Evolutionary conservation across 371 early-diverging fungal species (phyloP).

Genomic region (Encephalitozoon hellem): DNA sequence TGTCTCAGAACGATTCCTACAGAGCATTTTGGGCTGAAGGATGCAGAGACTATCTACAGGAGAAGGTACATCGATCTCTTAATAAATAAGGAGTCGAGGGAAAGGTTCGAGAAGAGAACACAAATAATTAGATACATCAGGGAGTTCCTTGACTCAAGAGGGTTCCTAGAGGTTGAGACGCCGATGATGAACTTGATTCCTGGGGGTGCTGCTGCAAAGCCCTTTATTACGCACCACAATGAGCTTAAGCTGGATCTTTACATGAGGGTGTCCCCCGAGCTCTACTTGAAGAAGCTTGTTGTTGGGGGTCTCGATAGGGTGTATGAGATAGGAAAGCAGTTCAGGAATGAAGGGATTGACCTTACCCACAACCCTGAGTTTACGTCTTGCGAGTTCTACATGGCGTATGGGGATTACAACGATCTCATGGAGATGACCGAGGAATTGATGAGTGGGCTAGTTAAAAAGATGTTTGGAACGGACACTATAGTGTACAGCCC

Average conservation of each 20-base stretch:
- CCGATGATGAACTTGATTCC: slow-evolving; percentile 99
- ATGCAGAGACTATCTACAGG: slow-evolving; percentile 84
- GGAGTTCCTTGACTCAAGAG: slow-evolving; percentile 76
- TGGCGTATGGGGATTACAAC: slow-evolving; percentile 95
- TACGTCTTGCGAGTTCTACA: slow-evolving; percentile 96
- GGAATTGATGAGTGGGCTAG: slow-evolving; percentile 77
- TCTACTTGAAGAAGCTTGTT: slow-evolving; percentile 90
- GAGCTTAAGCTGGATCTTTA: slow-evolving; percentile 92
- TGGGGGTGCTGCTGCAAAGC: slow-evolving; percentile 98
- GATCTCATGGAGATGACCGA: slow-evolving; percentile 92
- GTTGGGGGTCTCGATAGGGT: slow-evolving; percentile 97
- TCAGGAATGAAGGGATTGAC: slow-evolving; percentile 99
- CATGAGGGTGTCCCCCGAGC: slow-evolving; percentile 95
- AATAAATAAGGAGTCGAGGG: slow-evolving; percentile 84
- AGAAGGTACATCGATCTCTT: slow-evolving; percentile 95
- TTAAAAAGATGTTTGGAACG: slow-evolving; percentile 72
- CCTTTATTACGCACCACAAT: slow-evolving; percentile 97
- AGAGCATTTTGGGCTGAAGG: slow-evolving; percentile 83
- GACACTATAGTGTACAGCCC: slow-evolving; percentile 82
- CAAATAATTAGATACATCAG: slow-evolving; percentile 85
- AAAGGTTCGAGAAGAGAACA: slow-evolving; percentile 79
- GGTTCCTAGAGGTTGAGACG: slow-evolving; percentile 98
- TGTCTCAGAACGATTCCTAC: slow-evolving; percentile 92
- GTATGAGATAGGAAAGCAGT: slow-evolving; percentile 96
- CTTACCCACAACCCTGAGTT: slow-evolving; percentile 99